A percentile compares a stretch with the other conserved stretches of the same genome.
phyloP scores from a whole-genome alignment of 2,329 filamentous ascomycete species.

The Diaporthe sp. region DNA sequence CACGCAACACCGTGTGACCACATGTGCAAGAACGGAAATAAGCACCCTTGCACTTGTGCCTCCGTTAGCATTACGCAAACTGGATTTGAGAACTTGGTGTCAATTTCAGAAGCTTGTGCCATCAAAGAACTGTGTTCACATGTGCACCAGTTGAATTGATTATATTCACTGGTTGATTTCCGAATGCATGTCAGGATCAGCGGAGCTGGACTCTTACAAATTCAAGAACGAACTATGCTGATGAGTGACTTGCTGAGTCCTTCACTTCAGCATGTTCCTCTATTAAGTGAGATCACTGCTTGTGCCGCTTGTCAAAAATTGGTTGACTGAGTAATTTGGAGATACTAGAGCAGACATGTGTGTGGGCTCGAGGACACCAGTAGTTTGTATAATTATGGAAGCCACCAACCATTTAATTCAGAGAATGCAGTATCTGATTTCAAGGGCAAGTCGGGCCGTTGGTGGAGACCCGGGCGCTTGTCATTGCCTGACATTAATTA shows the following conservation, averaged over 20 bases:
- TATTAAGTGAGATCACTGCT: not conserved
- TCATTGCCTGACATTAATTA: conserved; percentile 10
- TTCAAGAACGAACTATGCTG: not conserved
- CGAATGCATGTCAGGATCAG: not conserved
- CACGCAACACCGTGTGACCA: not conserved
- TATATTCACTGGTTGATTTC: not conserved
- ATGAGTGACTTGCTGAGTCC: too few species aligned
- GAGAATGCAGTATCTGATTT: not conserved
- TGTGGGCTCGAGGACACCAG: not conserved
- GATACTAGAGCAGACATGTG: not conserved
- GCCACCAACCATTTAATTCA: not conserved
- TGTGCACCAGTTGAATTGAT: not conserved
- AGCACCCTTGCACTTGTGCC: not conserved
- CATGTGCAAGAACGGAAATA: not conserved
- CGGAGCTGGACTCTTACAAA: not conserved
- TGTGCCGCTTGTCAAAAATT: not conserved
- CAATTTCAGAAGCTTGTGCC: not conserved
- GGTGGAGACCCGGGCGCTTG: not conserved
- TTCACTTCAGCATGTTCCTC: too few species aligned
- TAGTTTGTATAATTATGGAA: not conserved
- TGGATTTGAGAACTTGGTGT: not conserved
- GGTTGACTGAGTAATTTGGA: not conserved
- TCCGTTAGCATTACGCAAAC: not conserved
- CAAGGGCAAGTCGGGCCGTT: conserved; percentile 6
- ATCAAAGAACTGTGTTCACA: not conserved